Conservation (phyloP, 257 asterid species). For the Solanum etuberosum region DNA sequence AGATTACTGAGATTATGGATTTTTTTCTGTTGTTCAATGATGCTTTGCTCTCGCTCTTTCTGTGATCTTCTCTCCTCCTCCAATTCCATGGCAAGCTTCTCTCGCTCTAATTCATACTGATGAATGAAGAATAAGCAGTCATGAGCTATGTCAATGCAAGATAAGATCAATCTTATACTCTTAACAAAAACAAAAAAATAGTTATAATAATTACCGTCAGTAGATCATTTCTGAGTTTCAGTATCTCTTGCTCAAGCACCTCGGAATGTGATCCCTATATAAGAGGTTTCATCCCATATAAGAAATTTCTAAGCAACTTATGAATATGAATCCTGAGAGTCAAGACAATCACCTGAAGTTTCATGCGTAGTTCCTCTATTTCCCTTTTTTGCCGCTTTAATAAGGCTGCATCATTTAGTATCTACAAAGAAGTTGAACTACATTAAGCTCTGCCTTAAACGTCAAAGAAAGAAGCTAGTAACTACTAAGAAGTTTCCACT, state of each 20-base stretch:
- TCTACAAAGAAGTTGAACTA: slow-evolving; percentile 30
- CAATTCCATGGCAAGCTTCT: slow-evolving; percentile 76
- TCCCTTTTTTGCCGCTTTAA: slow-evolving; percentile 81
- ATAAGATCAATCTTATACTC: background rate
- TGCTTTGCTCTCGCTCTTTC: slow-evolving; percentile 58
- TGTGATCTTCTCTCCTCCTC: slow-evolving; percentile 95
- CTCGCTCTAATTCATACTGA: slow-evolving; percentile 82
- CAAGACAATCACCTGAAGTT: slow-evolving; percentile 63
- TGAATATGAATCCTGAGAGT: background rate
- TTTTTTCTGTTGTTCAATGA: slow-evolving; percentile 72
- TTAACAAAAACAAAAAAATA: background rate
- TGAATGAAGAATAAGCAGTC: slow-evolving; percentile 7
- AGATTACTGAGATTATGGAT: slow-evolving; percentile 55
- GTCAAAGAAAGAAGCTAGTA: background rate
- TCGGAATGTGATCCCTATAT: slow-evolving; percentile 83
- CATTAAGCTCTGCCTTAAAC: slow-evolving; percentile 1
- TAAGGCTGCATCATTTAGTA: slow-evolving; percentile 91
- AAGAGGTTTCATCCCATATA: background rate
- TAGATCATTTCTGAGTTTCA: slow-evolving; percentile 92
- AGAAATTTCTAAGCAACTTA: background rate
- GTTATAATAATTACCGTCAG: slow-evolving; percentile 47
- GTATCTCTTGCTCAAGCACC: slow-evolving; percentile 84
- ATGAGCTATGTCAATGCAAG: background rate
- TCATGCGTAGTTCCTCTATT: slow-evolving; percentile 75
- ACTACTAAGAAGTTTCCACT: background rate